A percentile compares a stretch with the other conserved stretches of the same genome.
These are phyloP conservation scores for Globisporangium radiosum DNA, from an alignment of 352 stramenopile species.

Conservation along the genomic window DNA sequence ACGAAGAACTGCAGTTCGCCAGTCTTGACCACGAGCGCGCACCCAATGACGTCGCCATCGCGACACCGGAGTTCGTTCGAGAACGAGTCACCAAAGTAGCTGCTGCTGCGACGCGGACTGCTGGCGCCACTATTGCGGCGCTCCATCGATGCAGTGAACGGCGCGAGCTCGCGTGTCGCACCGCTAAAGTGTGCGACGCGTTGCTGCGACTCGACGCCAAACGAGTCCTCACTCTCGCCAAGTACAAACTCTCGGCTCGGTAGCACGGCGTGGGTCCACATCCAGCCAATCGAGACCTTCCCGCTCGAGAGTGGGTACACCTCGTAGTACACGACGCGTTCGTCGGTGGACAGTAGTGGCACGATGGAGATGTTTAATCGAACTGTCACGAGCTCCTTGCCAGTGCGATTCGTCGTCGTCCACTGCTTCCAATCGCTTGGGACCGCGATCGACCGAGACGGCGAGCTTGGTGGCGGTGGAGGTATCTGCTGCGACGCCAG, in stretches of 20 bases:
- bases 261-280: slow-evolving; percentile 12
- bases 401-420: slow-evolving; percentile 49
- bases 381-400: slow-evolving; percentile 31
- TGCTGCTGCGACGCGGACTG: slow-evolving; percentile 34
- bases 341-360: neutral
- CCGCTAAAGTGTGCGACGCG: slow-evolving; percentile 25
- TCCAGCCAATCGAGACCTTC: slow-evolving; percentile 51
- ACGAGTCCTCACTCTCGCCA: slow-evolving; percentile 28
- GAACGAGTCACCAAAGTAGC: slow-evolving; percentile 12
- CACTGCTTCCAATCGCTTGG: slow-evolving; percentile 38
- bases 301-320: slow-evolving; percentile 39
- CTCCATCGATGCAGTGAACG: slow-evolving; percentile 13
- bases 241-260: slow-evolving; percentile 20
- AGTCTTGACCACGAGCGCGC: slow-evolving; percentile 22
- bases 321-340: slow-evolving; percentile 45
- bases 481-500: slow-evolving; percentile 15
- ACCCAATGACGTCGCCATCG: slow-evolving; percentile 52
- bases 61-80: slow-evolving; percentile 41
- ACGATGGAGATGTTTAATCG: slow-evolving; percentile 23
- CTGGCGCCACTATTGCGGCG: slow-evolving; percentile 10
- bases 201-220: slow-evolving; percentile 43
- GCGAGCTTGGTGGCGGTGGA: slow-evolving; percentile 28
- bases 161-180: slow-evolving; percentile 9
- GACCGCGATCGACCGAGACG: slow-evolving; percentile 19
- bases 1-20: slow-evolving; percentile 47